phyloP scores from a whole-genome alignment of 1,284 basidiomycete genomes.

The Austroboletus novae-zelandiae region DNA sequence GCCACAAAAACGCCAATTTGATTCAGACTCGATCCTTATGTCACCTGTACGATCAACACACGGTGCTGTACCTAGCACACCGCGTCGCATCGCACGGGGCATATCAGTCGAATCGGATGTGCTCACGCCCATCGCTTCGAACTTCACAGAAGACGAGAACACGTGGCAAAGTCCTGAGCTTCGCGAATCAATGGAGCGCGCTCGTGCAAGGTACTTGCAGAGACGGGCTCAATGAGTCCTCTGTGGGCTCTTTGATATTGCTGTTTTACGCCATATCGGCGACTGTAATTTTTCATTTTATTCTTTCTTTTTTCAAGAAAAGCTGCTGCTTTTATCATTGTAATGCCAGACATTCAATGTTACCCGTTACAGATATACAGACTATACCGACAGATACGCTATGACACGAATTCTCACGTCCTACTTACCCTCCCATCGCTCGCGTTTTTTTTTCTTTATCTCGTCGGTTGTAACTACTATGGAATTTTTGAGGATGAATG shows the following conservation, averaged over 20 bases:
- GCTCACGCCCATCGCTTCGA: conserved; percentile 18
- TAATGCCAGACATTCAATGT: conserved; percentile 6
- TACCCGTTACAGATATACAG: neutral
- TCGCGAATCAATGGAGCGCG: conserved; percentile 61
- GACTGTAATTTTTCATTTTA: conserved; percentile 1
- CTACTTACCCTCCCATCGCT: neutral
- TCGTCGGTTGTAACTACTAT: neutral
- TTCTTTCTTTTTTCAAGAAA: neutral
- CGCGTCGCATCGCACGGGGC: conserved; percentile 17
- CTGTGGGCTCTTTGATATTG: neutral
- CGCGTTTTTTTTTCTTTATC: neutral
- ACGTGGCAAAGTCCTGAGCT: conserved; percentile 59
- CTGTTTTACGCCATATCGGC: neutral
- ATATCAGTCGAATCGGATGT: conserved; percentile 34
- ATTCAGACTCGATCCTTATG: conserved; percentile 12
- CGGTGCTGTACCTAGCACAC: conserved; percentile 13
- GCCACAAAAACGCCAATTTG: conserved; percentile 34
- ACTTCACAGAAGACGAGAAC: conserved; percentile 37
- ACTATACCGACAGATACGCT: neutral
- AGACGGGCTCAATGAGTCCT: conserved; percentile 16
- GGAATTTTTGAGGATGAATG: conserved; percentile 2
- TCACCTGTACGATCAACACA: conserved; percentile 19
- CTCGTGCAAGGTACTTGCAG: conserved; percentile 43
- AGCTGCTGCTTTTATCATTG: neutral
- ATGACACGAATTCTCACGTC: conserved; percentile 2